phyloP scores from a whole-genome alignment of 163 green algal genomes.

The Trebouxiophyceae sp. region DNA sequence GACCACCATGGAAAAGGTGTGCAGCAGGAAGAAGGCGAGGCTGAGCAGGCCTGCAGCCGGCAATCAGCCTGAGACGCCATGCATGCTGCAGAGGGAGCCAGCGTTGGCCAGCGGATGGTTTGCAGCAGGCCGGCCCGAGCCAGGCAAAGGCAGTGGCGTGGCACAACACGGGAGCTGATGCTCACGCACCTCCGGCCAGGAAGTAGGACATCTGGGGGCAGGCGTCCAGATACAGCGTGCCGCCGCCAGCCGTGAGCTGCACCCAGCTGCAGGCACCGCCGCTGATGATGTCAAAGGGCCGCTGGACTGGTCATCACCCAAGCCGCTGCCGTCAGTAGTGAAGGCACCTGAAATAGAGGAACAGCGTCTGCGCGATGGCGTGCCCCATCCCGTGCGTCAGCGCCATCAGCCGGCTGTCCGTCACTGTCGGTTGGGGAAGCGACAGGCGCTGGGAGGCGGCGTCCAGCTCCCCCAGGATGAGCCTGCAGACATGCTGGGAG shows the following conservation, averaged over 20 bases:
- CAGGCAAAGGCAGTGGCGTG: too few relatives aligned
- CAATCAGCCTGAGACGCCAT: too few relatives aligned
- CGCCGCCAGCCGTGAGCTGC: constrained; percentile 20
- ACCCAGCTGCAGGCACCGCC: constrained; percentile 39
- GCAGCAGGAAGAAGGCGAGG: constrained; percentile 36
- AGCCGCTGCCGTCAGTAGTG: too few relatives aligned
- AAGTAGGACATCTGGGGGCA: constrained; percentile 37
- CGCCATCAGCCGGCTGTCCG: constrained; percentile 7
- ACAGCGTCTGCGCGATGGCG: constrained; percentile 26
- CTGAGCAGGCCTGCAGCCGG: constrained; percentile 26
- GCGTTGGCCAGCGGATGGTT: too few relatives aligned
- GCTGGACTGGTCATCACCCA: too few relatives aligned
- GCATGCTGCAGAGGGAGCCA: too few relatives aligned
- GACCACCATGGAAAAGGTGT: constrained; percentile 35
- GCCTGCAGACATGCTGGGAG: neutral
- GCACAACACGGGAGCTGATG: neutral
- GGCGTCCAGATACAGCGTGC: constrained; percentile 27
- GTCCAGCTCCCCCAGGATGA: constrained; percentile 16
- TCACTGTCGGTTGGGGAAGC: constrained; percentile 1
- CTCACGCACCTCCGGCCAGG: constrained; percentile 8
- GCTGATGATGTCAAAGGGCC: too few relatives aligned
- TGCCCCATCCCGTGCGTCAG: constrained; percentile 38
- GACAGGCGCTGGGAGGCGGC: constrained; percentile 1
- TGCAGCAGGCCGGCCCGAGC: too few relatives aligned
- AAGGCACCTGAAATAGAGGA: constrained; percentile 35